phyloP scores from a whole-genome alignment of 108 stramenopile species.

The Aurantiochytrium sp. region DNA sequence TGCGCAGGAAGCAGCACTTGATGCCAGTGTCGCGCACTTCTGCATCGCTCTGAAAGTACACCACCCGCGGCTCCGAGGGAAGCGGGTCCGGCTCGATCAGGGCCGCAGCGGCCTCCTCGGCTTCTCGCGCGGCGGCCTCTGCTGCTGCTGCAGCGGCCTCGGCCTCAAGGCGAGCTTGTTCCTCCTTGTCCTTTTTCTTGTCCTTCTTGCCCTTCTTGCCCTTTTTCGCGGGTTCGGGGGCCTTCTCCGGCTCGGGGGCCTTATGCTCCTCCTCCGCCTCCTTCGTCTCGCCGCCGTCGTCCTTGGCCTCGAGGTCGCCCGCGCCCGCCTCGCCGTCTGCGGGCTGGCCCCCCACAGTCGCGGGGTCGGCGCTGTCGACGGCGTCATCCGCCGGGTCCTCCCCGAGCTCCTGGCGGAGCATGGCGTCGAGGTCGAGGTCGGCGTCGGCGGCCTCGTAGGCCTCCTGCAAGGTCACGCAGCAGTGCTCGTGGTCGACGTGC shows the following conservation, averaged over 20 bases:
- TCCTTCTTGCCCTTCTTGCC: background rate
- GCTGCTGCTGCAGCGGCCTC: background rate
- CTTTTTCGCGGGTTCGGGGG: background rate
- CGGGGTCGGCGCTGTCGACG: no score
- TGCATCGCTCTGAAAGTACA: background rate
- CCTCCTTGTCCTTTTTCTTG: conserved; percentile 21
- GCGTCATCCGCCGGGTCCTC: background rate
- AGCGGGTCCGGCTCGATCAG: background rate
- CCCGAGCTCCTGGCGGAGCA: background rate
- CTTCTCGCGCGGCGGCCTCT: background rate
- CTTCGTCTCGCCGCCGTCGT: background rate
- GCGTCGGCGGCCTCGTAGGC: background rate
- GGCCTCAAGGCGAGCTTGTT: background rate
- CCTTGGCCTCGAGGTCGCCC: no score
- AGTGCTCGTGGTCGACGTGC: background rate
- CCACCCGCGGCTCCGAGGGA: background rate
- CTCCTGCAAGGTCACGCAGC: background rate
- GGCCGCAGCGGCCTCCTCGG: background rate
- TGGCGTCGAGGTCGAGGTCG: background rate
- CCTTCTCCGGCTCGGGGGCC: background rate
- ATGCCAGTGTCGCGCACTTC: background rate
- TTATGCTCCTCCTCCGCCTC: background rate
- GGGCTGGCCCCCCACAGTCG: no score
- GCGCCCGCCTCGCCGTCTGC: no score
- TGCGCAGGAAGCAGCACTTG: background rate